Percentiles rank a stretch among this genome's conserved stretches.
phyloP scores from a whole-genome alignment of 306 rosid species.

The Vigna mungo region DNA sequence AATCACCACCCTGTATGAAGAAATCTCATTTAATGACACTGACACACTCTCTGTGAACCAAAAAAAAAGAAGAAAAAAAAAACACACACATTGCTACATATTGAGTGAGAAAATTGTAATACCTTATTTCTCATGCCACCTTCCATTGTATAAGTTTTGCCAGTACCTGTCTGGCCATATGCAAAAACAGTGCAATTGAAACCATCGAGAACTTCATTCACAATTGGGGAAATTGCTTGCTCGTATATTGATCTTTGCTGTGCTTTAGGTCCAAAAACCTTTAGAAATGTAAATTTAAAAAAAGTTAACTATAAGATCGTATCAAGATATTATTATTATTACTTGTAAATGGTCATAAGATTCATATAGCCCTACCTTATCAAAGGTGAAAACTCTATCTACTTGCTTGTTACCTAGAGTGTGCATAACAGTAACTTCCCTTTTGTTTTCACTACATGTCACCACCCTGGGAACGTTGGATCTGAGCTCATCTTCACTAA shows the following conservation, averaged over 20 bases:
- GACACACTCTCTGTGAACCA: neutral
- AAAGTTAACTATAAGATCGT: neutral
- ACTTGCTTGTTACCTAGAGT: slow-evolving; percentile 87
- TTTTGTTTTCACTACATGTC: slow-evolving; percentile 79
- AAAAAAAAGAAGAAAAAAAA: slow-evolving; percentile 31
- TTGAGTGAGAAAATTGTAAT: slow-evolving; percentile 21
- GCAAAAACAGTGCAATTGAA: slow-evolving; percentile 97
- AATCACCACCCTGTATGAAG: slow-evolving; percentile 71
- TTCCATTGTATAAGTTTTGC: slow-evolving; percentile 99
- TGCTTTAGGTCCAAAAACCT: slow-evolving; percentile 96
- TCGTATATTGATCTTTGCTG: slow-evolving; percentile 93
- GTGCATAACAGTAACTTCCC: slow-evolving; percentile 86
- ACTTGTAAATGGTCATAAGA: neutral
- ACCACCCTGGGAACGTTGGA: slow-evolving; percentile 66
- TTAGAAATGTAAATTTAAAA: slow-evolving; percentile 7
- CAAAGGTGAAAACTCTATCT: slow-evolving; percentile 84
- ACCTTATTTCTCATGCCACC: slow-evolving; percentile 97
- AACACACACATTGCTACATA: neutral
- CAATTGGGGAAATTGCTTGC: slow-evolving; percentile 92
- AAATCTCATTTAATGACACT: too few species aligned
- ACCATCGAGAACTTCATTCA: slow-evolving; percentile 94
- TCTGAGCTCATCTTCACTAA: slow-evolving; percentile 78
- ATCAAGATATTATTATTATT: neutral
- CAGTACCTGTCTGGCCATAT: slow-evolving; percentile 98
- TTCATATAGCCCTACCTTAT: slow-evolving; percentile 63